Base-by-base conservation (phyloP, 2,329 filamentous ascomycete species). In the Dendryphion nanum region DNA sequence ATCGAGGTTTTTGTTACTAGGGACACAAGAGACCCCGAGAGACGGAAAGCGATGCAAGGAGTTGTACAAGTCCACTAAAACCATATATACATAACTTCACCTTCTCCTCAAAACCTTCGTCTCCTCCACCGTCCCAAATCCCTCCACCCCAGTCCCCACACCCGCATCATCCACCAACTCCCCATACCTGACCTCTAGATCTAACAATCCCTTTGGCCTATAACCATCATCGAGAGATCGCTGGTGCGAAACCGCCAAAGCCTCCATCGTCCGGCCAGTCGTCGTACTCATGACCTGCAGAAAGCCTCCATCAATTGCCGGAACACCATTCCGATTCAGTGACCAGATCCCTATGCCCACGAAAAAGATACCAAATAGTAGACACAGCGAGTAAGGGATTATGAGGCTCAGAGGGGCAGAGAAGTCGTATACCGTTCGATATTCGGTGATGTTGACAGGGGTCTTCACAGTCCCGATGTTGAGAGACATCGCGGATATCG, bases 71-170 rank as follows among this genome's bases (percentile, higher is more conserved):
- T n/a, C n/a, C n/a, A n/a, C n/a, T n/a, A n/a, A n/a, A n/a, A 26
- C 23, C 23, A 26, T n/a, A 26, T 8, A n/a, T 26, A 8, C n/a
- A 26, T 8, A 26, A 26, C n/a, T 26, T n/a, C 23, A 26, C 8
- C 23, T n/a, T n/a, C 23, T 26, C 23, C n/a, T 30, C 29, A 30
- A 30, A 8, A 16, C 7, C 29, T 30, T 16, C 8, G 29, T 30
- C 29, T 30, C 29, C 8, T 30, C 29, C 29, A 30, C 29, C 8
- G 29, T 30, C 8, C 29, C 29, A 30, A 30, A 30, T 7, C 8
- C 29, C 8, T 7, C 29, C 15, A 30, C 7, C 8, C 29, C 29
- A 10, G 15, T 30, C 15, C 29, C 15, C 29, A 10, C 15, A 10
- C 29, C 29, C 8, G 8, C 29, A 10, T 10, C 29, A 30, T 30